Conservation (phyloP, 2,329 filamentous ascomycete genomes). For the Fusarium nurragi region DNA sequence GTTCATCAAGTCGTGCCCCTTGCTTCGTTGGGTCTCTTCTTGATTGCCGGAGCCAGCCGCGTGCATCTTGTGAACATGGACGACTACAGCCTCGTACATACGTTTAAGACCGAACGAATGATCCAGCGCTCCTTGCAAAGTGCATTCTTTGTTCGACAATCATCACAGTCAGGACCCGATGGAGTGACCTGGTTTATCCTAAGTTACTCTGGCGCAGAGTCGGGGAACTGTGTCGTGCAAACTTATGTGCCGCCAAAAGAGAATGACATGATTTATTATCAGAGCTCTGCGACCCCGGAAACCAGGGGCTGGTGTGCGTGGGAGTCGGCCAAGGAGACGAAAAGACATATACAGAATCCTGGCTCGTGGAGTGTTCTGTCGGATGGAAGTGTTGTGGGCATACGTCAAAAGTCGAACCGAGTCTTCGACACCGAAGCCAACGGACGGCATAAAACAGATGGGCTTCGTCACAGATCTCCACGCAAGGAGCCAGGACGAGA, state of each 20-base stretch:
- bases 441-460: slow-evolving; percentile 33
- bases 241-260: slow-evolving; percentile 66
- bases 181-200: slow-evolving; percentile 71
- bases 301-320: slow-evolving; percentile 60
- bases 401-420: slow-evolving; percentile 58
- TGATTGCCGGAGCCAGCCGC: slow-evolving; percentile 65
- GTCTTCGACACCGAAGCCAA: slow-evolving; percentile 15
- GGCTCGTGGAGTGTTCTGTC: slow-evolving; percentile 72
- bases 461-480: slow-evolving; percentile 46
- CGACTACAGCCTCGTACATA: slow-evolving; percentile 62
- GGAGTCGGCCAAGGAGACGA: slow-evolving; percentile 61
- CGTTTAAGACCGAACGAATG: slow-evolving; percentile 68
- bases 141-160: slow-evolving; percentile 58
- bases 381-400: slow-evolving; percentile 69
- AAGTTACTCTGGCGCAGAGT: slow-evolving; percentile 68
- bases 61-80: slow-evolving; percentile 67
- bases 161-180: slow-evolving; percentile 62
- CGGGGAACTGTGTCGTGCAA: slow-evolving; percentile 71
- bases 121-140: slow-evolving; percentile 68
- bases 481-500: slow-evolving; percentile 39
- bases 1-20: slow-evolving; percentile 66
- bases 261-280: slow-evolving; percentile 66
- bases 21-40: slow-evolving; percentile 66
- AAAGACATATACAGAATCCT: slow-evolving; percentile 66
- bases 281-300: slow-evolving; percentile 49